A percentile compares a stretch with the other conserved stretches of the same genome.
Conservation (phyloP, 257 asterid species). For the Solanum peruvianum region DNA sequence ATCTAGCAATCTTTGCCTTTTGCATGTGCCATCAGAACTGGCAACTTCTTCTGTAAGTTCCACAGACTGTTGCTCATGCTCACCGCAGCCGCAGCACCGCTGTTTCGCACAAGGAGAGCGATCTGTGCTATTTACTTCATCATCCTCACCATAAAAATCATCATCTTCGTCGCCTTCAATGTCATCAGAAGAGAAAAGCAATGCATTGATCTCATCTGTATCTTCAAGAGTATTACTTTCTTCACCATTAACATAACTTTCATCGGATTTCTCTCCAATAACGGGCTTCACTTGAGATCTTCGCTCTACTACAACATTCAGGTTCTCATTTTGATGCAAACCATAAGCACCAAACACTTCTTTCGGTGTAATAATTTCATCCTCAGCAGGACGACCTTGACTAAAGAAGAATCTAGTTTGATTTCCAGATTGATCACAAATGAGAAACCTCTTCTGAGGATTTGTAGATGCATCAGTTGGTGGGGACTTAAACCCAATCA, state of each 20-base stretch:
- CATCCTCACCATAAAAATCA: constrained; percentile 30
- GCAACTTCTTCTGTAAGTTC: constrained; percentile 41
- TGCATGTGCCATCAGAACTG: constrained; percentile 31
- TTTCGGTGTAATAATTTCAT: constrained; percentile 14
- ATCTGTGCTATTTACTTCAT: constrained; percentile 67
- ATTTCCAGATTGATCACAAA: constrained; percentile 56
- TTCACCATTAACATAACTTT: constrained; percentile 24
- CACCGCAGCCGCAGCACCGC: constrained; percentile 3
- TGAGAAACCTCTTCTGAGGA: constrained; percentile 44
- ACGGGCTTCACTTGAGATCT: constrained; percentile 9
- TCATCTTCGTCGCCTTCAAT: constrained; percentile 9
- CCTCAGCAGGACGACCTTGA: constrained; percentile 20
- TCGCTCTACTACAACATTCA: constrained; percentile 3
- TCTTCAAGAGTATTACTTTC: constrained; percentile 54
- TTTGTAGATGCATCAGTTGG: constrained; percentile 12
- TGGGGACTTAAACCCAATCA: constrained; percentile 18
- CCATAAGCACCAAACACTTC: constrained; percentile 9
- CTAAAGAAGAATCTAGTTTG: constrained; percentile 41
- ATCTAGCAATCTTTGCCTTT: constrained; percentile 57
- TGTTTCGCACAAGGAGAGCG: constrained; percentile 20
- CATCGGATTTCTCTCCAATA: constrained; percentile 25
- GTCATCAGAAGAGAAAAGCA: constrained; percentile 51
- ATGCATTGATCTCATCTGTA: constrained; percentile 62
- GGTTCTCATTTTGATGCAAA: constrained; percentile 8
- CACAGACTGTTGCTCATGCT: constrained; percentile 10